These are phyloP conservation scores for Boletus insuetus DNA, from an alignment of 768 basidiomycete genomes.

Conservation along the genomic window DNA sequence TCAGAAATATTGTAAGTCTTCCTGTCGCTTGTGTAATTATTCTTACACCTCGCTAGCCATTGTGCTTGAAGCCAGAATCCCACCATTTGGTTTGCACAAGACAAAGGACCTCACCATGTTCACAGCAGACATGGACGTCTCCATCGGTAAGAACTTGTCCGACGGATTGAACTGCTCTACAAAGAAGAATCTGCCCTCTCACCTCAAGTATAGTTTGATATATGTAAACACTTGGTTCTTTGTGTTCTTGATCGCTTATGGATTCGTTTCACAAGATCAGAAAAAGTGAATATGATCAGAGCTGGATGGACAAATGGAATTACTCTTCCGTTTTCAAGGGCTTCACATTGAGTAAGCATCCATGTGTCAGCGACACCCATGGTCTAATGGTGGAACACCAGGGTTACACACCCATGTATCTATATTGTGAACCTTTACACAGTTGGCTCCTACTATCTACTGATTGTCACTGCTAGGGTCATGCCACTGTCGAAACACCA, in stretches of 20 bases:
- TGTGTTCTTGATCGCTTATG: not conserved
- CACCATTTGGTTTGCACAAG: not conserved
- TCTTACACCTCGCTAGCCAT: not conserved
- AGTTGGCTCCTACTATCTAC: too few species aligned
- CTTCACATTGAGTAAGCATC: not conserved
- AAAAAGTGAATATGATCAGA: not conserved
- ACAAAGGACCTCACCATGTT: not conserved
- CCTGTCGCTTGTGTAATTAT: not conserved
- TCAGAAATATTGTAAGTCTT: not conserved
- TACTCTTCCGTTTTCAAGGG: not conserved
- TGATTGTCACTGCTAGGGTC: not conserved
- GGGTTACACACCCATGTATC: not conserved
- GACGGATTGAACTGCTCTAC: not conserved
- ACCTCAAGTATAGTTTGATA: not conserved
- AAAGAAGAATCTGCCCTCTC: not conserved
- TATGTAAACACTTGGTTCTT: not conserved
- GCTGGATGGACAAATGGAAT: not conserved
- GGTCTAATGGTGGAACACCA: not conserved
- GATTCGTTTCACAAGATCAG: not conserved
- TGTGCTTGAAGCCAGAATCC: not conserved
- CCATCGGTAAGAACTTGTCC: not conserved
- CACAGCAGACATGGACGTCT: not conserved
- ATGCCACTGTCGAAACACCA: slow-evolving; percentile 2
- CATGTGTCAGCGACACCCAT: not conserved
- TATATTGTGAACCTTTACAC: not conserved